Percentiles rank a stretch among this genome's conserved stretches.
These are phyloP conservation scores for Ogataea populi-albae DNA, from an alignment of 805 yeast genomes.

Conservation along the genomic window DNA sequence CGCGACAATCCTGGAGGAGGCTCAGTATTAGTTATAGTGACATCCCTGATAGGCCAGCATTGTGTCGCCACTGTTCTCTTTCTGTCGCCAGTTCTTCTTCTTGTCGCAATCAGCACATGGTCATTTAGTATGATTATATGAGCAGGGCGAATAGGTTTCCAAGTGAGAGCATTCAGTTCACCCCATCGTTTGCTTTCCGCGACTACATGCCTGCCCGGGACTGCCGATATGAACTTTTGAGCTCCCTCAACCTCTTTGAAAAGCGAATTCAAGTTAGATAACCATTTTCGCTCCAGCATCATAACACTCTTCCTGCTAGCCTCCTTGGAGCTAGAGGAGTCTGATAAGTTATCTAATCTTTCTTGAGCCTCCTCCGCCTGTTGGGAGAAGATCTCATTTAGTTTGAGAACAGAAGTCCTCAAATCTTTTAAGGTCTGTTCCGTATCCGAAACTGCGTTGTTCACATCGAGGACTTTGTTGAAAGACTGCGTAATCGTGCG, in stretches of 20 bases:
- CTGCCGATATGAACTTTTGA: conserved; percentile 68
- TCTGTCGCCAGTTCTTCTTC: conserved; percentile 40
- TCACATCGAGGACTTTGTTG: conserved; percentile 55
- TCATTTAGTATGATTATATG: conserved; percentile 80
- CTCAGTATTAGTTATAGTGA: conserved; percentile 42
- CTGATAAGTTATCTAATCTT: conserved; percentile 19
- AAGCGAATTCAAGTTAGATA: conserved; percentile 60
- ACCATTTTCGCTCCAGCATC: conserved; percentile 80
- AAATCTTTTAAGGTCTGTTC: conserved; percentile 61
- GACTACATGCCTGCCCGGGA: conserved; percentile 77
- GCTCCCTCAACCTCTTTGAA: conserved; percentile 91
- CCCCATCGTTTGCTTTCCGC: conserved; percentile 83
- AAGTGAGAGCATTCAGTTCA: conserved; percentile 80
- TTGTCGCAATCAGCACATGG: conserved; percentile 67
- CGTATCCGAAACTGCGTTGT: conserved; percentile 59
- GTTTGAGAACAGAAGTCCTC: conserved; percentile 55
- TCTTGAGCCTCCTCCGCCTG: conserved; percentile 31
- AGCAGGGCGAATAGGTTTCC: conserved; percentile 73
- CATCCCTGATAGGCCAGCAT: conserved; percentile 73
- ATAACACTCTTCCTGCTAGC: conserved; percentile 67
- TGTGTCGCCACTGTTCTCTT: conserved; percentile 57
- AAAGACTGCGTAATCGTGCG: conserved; percentile 59
- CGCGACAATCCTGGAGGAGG: conserved; percentile 2
- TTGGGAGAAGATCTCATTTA: conserved; percentile 56
- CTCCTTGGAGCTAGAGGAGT: conserved; percentile 24